A percentile compares a stretch with the other conserved stretches of the same genome.
phyloP scores from a whole-genome alignment of 192 early-diverging fungal species.

The Gorgonomyces haynaldii region DNA sequence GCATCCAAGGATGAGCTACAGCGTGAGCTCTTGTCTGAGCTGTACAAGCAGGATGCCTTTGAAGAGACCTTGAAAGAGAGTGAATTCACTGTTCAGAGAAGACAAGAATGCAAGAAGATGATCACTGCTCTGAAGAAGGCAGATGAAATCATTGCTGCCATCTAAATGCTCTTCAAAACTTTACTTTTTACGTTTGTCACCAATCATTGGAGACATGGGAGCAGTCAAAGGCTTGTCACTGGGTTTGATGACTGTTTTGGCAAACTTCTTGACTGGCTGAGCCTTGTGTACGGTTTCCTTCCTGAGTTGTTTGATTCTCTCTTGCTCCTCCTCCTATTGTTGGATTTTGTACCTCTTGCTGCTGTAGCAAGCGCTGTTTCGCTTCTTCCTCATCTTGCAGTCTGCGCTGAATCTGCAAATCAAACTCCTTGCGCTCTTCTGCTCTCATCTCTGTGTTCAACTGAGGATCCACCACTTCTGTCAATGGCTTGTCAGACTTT shows the following conservation, averaged over 20 bases:
- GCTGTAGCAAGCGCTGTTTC: slow-evolving; percentile 34
- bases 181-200: neutral
- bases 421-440: slow-evolving; percentile 55
- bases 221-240: slow-evolving; percentile 44
- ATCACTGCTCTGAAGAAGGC: slow-evolving; percentile 78
- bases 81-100: slow-evolving; percentile 78
- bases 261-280: slow-evolving; percentile 45
- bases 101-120: slow-evolving; percentile 98
- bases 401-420: slow-evolving; percentile 39
- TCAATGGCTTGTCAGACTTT: slow-evolving; percentile 39
- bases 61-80: slow-evolving; percentile 93
- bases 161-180: slow-evolving; percentile 1
- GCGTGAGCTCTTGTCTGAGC: slow-evolving; percentile 84
- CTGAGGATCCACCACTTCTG: slow-evolving; percentile 31
- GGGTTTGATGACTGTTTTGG: slow-evolving; percentile 37
- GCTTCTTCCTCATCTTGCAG: slow-evolving; percentile 42
- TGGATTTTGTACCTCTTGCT: slow-evolving; percentile 28
- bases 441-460: slow-evolving; percentile 46
- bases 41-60: slow-evolving; percentile 92
- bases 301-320: slow-evolving; percentile 44
- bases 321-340: slow-evolving; percentile 33
- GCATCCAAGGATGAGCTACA: slow-evolving; percentile 88
- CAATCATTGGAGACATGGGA: slow-evolving; percentile 27
- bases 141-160: slow-evolving; percentile 50
- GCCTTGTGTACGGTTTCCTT: slow-evolving; percentile 44